phyloP scores from a whole-genome alignment of 2,329 filamentous ascomycete genomes.

The Paraphoma sp. region DNA sequence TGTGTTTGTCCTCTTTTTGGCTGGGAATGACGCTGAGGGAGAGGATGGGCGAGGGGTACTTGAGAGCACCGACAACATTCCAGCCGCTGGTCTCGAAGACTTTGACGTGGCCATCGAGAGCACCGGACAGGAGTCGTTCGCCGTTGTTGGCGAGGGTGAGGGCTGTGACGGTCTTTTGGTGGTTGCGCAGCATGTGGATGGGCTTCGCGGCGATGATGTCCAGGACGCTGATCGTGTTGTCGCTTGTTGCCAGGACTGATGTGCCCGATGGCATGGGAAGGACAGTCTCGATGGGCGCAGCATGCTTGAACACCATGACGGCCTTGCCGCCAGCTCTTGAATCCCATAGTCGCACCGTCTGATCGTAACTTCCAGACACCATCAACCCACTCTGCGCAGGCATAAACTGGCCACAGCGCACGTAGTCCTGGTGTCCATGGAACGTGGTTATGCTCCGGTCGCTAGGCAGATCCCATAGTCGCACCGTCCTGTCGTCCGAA shows the following conservation, averaged over 20 bases:
- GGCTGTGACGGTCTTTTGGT: constrained; percentile 96
- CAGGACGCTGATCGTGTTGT: constrained; percentile 86
- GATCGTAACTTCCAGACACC: constrained; percentile 92
- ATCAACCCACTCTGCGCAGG: constrained; percentile 74
- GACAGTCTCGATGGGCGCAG: constrained; percentile 87
- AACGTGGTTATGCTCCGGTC: constrained; percentile 79
- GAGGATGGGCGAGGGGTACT: constrained; percentile 91
- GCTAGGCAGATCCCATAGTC: constrained; percentile 90
- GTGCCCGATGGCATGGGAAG: constrained; percentile 86
- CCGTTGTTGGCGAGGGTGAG: constrained; percentile 82
- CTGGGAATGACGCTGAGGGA: constrained; percentile 78
- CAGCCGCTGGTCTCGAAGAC: constrained; percentile 92
- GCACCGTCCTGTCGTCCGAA: constrained; percentile 90
- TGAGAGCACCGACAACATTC: constrained; percentile 95
- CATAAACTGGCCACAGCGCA: constrained; percentile 86
- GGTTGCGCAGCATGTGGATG: constrained; percentile 84
- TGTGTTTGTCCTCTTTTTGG: constrained; percentile 82
- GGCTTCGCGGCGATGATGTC: constrained; percentile 92
- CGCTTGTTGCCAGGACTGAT: constrained; percentile 82
- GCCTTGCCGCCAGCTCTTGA: constrained; percentile 69
- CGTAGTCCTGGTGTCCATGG: constrained; percentile 89
- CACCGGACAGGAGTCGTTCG: constrained; percentile 82
- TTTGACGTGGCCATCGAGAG: constrained; percentile 94
- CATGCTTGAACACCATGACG: constrained; percentile 94
- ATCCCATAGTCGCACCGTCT: constrained; percentile 94